These are phyloP conservation scores for Boletellus ananiceps DNA, from an alignment of 768 basidiomycete species.

Conservation along the genomic window DNA sequence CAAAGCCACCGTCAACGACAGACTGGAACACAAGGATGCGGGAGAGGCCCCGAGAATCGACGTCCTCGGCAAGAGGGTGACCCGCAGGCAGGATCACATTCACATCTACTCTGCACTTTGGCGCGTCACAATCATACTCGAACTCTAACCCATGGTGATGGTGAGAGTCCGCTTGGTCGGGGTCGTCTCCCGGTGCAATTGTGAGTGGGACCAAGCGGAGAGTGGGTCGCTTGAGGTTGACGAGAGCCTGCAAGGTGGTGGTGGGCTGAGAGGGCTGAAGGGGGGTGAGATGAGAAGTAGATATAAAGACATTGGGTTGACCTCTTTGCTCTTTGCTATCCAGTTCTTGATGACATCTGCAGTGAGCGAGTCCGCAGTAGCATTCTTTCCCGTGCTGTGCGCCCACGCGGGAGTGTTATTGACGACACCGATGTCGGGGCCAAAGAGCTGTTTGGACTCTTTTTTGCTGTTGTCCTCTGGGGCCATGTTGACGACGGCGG, in stretches of 20 bases:
- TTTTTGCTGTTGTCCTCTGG: slow-evolving; percentile 34
- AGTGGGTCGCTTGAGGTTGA: slow-evolving; percentile 90
- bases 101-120: slow-evolving; percentile 77
- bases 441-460: slow-evolving; percentile 74
- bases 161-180: slow-evolving; percentile 42
- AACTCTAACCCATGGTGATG: slow-evolving; percentile 83
- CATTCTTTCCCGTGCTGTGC: slow-evolving; percentile 54
- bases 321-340: slow-evolving; percentile 87
- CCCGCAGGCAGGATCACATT: slow-evolving; percentile 66
- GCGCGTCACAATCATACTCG: slow-evolving; percentile 87
- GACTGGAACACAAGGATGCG: slow-evolving; percentile 37
- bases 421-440: slow-evolving; percentile 82
- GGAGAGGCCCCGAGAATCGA: slow-evolving; percentile 30
- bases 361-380: slow-evolving; percentile 65
- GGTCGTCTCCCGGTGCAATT: slow-evolving; percentile 41
- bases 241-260: slow-evolving; percentile 89
- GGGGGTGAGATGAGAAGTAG: background rate
- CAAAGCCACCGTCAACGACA: slow-evolving; percentile 81
- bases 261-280: slow-evolving; percentile 73
- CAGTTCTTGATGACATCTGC: slow-evolving; percentile 77
- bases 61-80: slow-evolving; percentile 49
- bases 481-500: slow-evolving; percentile 26
- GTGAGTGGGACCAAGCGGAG: slow-evolving; percentile 69
- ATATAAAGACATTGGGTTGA: slow-evolving; percentile 20
- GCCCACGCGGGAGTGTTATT: slow-evolving; percentile 71